A percentile compares a stretch with the other conserved stretches of the same genome.
phyloP scores from a whole-genome alignment of 2,329 filamentous ascomycete species.

The Apiospora malaysiana region DNA sequence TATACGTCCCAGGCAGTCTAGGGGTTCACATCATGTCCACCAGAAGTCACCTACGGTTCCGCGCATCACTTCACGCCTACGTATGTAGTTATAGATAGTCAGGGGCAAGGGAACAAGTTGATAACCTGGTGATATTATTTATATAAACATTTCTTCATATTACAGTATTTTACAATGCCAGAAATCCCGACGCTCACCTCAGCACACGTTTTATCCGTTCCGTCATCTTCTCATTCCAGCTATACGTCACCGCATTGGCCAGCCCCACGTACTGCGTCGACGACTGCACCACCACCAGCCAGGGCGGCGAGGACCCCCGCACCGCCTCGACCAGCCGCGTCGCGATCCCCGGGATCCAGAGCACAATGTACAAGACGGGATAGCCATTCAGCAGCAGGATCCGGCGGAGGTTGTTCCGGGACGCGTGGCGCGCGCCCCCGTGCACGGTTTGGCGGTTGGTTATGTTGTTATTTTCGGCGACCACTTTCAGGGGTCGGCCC shows the following conservation, averaged over 20 bases:
- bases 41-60: too few relatives aligned
- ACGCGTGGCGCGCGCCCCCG: slow-evolving; percentile 28
- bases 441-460: slow-evolving; percentile 21
- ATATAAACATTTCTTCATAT: too few relatives aligned
- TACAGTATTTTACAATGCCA: too few relatives aligned
- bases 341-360: slow-evolving; percentile 46
- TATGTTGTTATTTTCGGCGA: not conserved
- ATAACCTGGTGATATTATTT: too few relatives aligned
- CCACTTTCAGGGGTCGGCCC: not conserved
- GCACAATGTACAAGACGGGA: slow-evolving; percentile 43
- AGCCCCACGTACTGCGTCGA: slow-evolving; percentile 45
- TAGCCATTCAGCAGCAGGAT: slow-evolving; percentile 46
- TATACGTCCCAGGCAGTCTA: too few relatives aligned
- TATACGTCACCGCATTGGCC: slow-evolving; percentile 46
- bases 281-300: slow-evolving; percentile 39
- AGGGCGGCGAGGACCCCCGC: slow-evolving; percentile 29
- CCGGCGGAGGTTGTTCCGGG: slow-evolving; percentile 36
- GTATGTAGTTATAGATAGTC: too few relatives aligned
- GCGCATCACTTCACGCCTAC: too few relatives aligned
- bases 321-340: slow-evolving; percentile 41
- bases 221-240: slow-evolving; percentile 41
- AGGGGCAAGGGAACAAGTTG: too few relatives aligned
- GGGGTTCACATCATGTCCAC: too few relatives aligned
- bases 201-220: not conserved
- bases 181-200: not conserved